Percentiles rank a stretch among this genome's conserved stretches.
These are phyloP conservation scores for Microbotryum violaceum DNA, from an alignment of 1,284 basidiomycete genomes.

Conservation along the genomic window DNA sequence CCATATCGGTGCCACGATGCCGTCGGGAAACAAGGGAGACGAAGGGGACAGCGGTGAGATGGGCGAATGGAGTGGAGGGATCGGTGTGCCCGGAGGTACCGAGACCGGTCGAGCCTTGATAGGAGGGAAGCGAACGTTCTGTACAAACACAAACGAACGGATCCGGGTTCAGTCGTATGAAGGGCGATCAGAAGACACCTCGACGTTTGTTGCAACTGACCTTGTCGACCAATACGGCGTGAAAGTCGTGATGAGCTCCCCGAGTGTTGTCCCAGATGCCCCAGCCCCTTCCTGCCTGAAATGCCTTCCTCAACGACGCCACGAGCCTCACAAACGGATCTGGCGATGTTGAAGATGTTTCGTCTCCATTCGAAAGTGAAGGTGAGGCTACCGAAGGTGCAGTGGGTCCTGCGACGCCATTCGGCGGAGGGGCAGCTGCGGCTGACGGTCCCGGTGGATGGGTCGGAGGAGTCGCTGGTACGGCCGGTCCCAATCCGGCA, in stretches of 20 bases:
- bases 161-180: neutral
- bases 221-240: slow-evolving; percentile 72
- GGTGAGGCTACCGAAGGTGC: neutral
- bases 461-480: slow-evolving; percentile 26
- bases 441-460: slow-evolving; percentile 15
- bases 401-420: neutral
- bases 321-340: slow-evolving; percentile 49
- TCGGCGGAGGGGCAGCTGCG: neutral
- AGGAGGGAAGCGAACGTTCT: slow-evolving; percentile 73
- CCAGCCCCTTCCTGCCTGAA: slow-evolving; percentile 48
- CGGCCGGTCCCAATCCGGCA: slow-evolving; percentile 58
- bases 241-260: slow-evolving; percentile 56
- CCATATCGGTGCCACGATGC: slow-evolving; percentile 94
- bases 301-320: slow-evolving; percentile 52
- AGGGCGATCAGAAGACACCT: no score
- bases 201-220: slow-evolving; percentile 39
- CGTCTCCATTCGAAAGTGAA: no score
- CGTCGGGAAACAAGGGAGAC: slow-evolving; percentile 86
- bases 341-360: neutral
- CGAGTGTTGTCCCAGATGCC: slow-evolving; percentile 42
- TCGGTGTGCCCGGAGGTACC: slow-evolving; percentile 35
- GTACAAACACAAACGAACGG: neutral
- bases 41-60: slow-evolving; percentile 79
- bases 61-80: slow-evolving; percentile 59
- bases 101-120: slow-evolving; percentile 59